phyloP scores from a whole-genome alignment of 2,329 filamentous ascomycete genomes.

The Sarocladium strictum region DNA sequence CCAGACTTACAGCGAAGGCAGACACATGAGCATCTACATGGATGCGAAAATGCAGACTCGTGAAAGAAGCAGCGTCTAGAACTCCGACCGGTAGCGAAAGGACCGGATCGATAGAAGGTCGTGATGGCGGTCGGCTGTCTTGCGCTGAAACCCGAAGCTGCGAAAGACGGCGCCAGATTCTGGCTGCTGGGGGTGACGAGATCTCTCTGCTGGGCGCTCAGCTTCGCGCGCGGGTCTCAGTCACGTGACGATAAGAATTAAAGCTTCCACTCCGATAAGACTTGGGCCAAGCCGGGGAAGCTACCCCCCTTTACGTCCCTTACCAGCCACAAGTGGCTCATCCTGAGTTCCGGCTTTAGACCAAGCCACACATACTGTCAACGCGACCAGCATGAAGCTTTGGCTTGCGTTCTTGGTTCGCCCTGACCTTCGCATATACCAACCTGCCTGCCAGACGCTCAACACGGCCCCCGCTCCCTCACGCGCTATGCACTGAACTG shows the following conservation, averaged over 20 bases:
- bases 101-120: not conserved
- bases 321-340: not conserved
- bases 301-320: not conserved
- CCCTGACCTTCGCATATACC: not conserved
- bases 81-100: not conserved
- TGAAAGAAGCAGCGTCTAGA: not conserved
- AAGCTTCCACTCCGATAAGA: not conserved
- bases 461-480: not conserved
- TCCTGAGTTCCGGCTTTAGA: not conserved
- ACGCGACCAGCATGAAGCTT: constrained; percentile 3
- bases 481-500: no score
- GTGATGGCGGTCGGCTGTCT: not conserved
- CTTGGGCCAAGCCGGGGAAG: not conserved
- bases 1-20: constrained; percentile 7
- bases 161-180: constrained; percentile 7
- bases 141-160: constrained; percentile 8
- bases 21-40: constrained; percentile 8
- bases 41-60: not conserved
- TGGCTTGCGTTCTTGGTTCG: not conserved
- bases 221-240: not conserved
- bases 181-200: constrained; percentile 9
- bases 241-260: not conserved
- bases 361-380: not conserved
- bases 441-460: not conserved
- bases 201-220: not conserved